Conservation (phyloP, 768 basidiomycete species). For the Lenzites betulinus region DNA sequence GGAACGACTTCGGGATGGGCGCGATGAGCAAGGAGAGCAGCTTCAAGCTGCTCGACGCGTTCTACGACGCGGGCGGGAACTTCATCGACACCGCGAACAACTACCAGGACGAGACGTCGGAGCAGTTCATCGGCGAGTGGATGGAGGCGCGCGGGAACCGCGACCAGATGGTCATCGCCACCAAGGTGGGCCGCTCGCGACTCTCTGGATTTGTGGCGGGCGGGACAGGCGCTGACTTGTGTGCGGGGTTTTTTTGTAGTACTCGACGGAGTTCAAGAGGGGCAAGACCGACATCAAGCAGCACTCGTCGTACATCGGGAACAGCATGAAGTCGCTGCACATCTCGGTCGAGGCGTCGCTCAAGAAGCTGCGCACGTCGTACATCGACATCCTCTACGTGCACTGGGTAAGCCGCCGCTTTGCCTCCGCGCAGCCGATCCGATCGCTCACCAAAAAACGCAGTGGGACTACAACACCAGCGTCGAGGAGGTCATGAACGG, state of each 20-base stretch:
- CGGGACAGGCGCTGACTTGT: not conserved
- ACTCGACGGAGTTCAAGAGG: not conserved
- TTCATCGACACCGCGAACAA: slow-evolving; percentile 40
- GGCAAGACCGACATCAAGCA: not conserved
- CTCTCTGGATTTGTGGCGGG: no score
- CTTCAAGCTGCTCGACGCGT: slow-evolving; percentile 38
- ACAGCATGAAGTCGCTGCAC: not conserved
- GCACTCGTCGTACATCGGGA: not conserved
- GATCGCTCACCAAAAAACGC: not conserved
- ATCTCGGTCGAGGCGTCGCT: not conserved
- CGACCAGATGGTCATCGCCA: slow-evolving; percentile 47
- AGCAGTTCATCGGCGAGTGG: slow-evolving; percentile 50
- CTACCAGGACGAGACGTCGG: slow-evolving; percentile 39
- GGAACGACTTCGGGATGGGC: slow-evolving; percentile 32
- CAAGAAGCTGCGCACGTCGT: not conserved
- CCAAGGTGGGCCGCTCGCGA: slow-evolving; percentile 34
- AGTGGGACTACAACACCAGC: slow-evolving; percentile 52
- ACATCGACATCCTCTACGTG: not conserved
- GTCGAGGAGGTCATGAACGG: slow-evolving; percentile 58
- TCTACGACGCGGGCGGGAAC: slow-evolving; percentile 24
- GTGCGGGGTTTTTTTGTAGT: not conserved
- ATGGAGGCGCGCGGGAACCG: slow-evolving; percentile 41
- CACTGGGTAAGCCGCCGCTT: not conserved
- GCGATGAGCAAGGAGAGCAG: slow-evolving; percentile 37
- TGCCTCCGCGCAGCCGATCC: not conserved